phyloP scores from a whole-genome alignment of 1,139 yeast species.

The Yamadazyma songkhlaensis region DNA sequence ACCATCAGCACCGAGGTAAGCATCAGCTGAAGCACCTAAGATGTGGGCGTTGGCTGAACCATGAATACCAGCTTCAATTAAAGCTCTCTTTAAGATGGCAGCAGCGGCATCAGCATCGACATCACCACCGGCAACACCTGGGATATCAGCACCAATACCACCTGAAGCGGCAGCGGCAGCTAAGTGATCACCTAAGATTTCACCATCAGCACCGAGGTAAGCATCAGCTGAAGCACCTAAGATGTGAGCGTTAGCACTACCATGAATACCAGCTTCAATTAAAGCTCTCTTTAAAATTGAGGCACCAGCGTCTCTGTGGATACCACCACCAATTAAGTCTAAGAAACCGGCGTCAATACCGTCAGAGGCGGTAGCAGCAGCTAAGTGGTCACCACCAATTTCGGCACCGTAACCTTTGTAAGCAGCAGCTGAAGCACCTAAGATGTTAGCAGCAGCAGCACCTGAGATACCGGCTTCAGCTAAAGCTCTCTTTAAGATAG shows the following conservation, averaged over 20 bases:
- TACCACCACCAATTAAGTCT: slow-evolving; percentile 9
- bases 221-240: slow-evolving; percentile 8
- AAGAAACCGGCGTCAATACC: slow-evolving; percentile 7
- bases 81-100: slow-evolving; percentile 12
- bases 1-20: slow-evolving; percentile 5
- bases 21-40: slow-evolving; percentile 6
- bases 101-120: slow-evolving; percentile 11
- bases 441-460: slow-evolving; percentile 6
- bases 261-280: slow-evolving; percentile 5
- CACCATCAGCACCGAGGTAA: slow-evolving; percentile 9
- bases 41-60: slow-evolving; percentile 6
- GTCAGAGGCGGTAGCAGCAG: slow-evolving; percentile 9
- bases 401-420: slow-evolving; percentile 10
- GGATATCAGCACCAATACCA: background rate
- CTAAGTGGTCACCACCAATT: slow-evolving; percentile 9
- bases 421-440: slow-evolving; percentile 8
- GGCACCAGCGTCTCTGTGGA: slow-evolving; percentile 10
- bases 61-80: slow-evolving; percentile 9
- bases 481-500: slow-evolving; percentile 12
- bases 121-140: slow-evolving; percentile 8
- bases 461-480: slow-evolving; percentile 10
- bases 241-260: slow-evolving; percentile 10
- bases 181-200: slow-evolving; percentile 11
- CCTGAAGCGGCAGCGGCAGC: slow-evolving; percentile 9
- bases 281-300: slow-evolving; percentile 8